phyloP scores from a whole-genome alignment of 176 grass and related monocot genomes.

The Bolboschoenus planiculmis region DNA sequence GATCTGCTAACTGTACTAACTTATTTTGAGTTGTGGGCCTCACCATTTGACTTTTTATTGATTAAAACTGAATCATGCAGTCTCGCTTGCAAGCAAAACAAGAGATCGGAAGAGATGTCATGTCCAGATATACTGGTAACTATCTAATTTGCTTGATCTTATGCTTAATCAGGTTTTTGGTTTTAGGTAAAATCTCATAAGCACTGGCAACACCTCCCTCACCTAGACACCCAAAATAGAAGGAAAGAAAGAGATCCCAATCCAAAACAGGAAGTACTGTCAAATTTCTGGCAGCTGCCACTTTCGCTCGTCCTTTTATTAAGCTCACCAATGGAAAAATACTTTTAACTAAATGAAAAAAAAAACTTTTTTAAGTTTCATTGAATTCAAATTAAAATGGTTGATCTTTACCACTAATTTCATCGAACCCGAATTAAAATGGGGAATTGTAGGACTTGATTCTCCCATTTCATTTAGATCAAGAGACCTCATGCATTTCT shows the following conservation, averaged over 20 bases:
- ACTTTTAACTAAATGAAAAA: background rate
- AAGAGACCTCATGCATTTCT: background rate
- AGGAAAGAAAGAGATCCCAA: background rate
- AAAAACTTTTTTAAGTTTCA: background rate
- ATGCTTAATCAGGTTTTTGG: background rate
- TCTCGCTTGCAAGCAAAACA: slow-evolving; percentile 99
- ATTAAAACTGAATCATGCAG: slow-evolving; percentile 44
- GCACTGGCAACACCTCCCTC: background rate
- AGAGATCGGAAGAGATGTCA: slow-evolving; percentile 82
- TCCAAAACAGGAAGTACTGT: background rate
- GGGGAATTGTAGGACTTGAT: background rate
- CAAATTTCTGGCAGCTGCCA: background rate
- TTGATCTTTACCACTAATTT: background rate
- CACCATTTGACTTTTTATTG: slow-evolving; percentile 12
- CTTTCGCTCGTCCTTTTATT: background rate
- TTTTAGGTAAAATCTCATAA: background rate
- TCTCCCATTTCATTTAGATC: background rate
- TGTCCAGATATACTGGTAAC: slow-evolving; percentile 86
- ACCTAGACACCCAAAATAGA: background rate
- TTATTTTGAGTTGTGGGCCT: background rate
- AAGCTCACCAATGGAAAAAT: background rate
- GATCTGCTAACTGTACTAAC: slow-evolving; percentile 11
- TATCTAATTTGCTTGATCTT: slow-evolving; percentile 13
- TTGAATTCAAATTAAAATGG: background rate
- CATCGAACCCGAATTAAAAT: background rate